phyloP scores from a whole-genome alignment of 164 flowering plant species.

The Magnolia sinica region DNA sequence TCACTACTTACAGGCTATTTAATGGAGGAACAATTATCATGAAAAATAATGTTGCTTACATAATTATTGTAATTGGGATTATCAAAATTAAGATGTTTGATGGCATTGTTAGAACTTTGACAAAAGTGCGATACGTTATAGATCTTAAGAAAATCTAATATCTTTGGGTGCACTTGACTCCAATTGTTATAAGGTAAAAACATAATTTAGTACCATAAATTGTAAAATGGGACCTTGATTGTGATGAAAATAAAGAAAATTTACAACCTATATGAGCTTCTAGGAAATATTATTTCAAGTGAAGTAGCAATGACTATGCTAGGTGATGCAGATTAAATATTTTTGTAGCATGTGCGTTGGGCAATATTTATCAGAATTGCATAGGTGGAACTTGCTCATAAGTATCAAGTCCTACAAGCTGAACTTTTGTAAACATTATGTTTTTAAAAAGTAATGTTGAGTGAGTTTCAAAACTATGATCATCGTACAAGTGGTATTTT shows the following conservation, averaged over 20 bases:
- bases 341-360: conserved; percentile 16
- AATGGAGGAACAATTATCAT: conserved; percentile 10
- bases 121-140: background rate
- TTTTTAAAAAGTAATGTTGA: conserved; percentile 11
- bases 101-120: background rate
- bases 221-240: background rate
- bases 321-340: background rate
- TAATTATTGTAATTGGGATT: background rate
- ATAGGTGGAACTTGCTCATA: conserved; percentile 3
- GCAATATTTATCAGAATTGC: conserved; percentile 3
- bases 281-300: background rate
- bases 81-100: conserved; percentile 9
- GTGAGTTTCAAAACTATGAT: background rate
- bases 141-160: conserved; percentile 2
- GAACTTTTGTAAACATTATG: conserved; percentile 20
- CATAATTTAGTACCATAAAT: background rate
- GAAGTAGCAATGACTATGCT: background rate
- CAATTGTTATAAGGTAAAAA: background rate
- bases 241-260: background rate
- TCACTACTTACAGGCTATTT: background rate
- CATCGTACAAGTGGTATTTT: conserved; percentile 8
- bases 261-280: background rate
- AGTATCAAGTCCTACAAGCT: background rate
- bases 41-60: conserved; percentile 7
- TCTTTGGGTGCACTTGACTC: conserved; percentile 3